Conservation (phyloP, 2,329 filamentous ascomycete genomes). For the Sordariomycetes sp. region DNA sequence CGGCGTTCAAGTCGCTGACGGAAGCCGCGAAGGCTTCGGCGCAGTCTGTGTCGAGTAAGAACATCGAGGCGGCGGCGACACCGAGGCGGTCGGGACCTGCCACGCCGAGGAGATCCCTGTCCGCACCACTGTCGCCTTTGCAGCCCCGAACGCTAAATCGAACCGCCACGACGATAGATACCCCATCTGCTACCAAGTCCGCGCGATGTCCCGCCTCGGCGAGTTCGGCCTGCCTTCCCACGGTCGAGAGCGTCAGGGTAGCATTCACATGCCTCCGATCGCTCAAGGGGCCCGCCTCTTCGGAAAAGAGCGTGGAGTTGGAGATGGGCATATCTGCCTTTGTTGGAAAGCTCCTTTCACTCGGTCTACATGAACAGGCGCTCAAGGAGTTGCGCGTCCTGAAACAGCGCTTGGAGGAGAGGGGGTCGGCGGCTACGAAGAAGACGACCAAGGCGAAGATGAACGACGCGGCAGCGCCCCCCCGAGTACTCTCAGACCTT, state of each 20-base stretch:
- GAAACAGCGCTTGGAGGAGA: conserved; percentile 48
- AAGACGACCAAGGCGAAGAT: conserved; percentile 19
- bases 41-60: conserved; percentile 18
- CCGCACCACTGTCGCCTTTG: conserved; percentile 47
- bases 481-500: conserved; percentile 40
- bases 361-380: conserved; percentile 58
- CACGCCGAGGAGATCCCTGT: conserved; percentile 41
- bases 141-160: conserved; percentile 52
- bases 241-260: conserved; percentile 57
- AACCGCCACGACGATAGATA: conserved; percentile 40
- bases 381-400: conserved; percentile 57
- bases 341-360: conserved; percentile 51
- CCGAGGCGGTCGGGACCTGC: conserved; percentile 23
- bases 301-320: conserved; percentile 39
- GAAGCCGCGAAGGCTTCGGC: conserved; percentile 47
- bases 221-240: conserved; percentile 38
- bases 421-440: conserved; percentile 7
- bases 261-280: conserved; percentile 56
- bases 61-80: conserved; percentile 18
- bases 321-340: conserved; percentile 66
- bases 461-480: conserved; percentile 17
- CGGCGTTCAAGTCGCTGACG: conserved; percentile 56
- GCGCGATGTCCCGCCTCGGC: conserved; percentile 12
- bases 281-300: conserved; percentile 24
- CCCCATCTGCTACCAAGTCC: conserved; percentile 19